Evolutionary conservation across 805 yeast species (phyloP), one percentile per base, ranked within the genome.

Genomic region (Candida yuanshanica): DNA sequence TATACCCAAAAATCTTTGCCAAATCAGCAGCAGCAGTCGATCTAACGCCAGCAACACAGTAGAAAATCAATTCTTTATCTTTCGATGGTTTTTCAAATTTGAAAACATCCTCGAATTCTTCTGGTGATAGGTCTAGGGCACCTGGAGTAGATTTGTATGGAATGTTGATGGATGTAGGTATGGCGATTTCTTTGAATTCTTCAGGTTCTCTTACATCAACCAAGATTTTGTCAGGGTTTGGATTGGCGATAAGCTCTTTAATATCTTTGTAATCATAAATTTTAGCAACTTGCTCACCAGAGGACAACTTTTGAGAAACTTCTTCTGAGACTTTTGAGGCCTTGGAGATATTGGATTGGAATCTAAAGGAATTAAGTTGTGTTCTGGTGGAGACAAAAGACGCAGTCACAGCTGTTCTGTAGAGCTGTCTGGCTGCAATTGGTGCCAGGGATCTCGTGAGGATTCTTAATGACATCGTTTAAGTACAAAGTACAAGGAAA

Each of bases 201-300:
- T 69, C 73, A 6, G 97, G 96, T 68, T 91, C 98, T 60, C 99
- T 79, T 17, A 87, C 97, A 58, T 91, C 99, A 20, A 91, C 80
- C 29, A 91, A 64, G 33, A 87, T 70, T 27, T 73, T 64, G 13
- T 67, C 65, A 13, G 76, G 69, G 41, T 66, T 69, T 5, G 79
- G 77, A 35, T 63, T 46, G 9, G 61, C 44, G 16, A 70, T 62
- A 17, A 81, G 58, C 10, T 62, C 56, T 50, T 72, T 69, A 53
- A 84, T 68, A 12, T 72, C 74, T 12, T 72, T 65, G 58, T 77
- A 84, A 23, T 63, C 62, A 57, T 78, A 79, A 25, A 62, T 47
- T 44, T 69, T 72, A 38, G 84, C 83, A 27, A 37, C 42, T 20
- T 45, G 44, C 26, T 46, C 46, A 7, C 46, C 44, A 16, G 50